Conservation (phyloP, 495 filamentous ascomycete species). For the Echria macrotheca region DNA sequence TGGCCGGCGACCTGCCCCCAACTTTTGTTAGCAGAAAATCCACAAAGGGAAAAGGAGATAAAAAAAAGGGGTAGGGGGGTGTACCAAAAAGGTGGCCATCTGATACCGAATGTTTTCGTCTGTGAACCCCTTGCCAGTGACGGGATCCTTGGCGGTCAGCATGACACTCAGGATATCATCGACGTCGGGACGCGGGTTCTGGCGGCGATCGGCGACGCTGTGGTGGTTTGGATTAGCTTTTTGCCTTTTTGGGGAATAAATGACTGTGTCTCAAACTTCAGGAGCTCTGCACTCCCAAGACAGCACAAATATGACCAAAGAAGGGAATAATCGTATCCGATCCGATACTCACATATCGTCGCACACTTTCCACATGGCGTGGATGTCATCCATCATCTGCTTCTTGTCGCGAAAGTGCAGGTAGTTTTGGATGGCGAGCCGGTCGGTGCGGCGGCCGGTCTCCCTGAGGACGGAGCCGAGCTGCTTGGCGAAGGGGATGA, state of each 20-base stretch:
- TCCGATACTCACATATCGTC: no score
- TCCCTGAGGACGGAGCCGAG: constrained; percentile 49
- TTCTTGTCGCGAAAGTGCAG: constrained; percentile 41
- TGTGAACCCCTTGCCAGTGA: constrained; percentile 51
- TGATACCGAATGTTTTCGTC: constrained; percentile 54
- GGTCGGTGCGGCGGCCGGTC: constrained; percentile 38
- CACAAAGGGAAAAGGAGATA: constrained; percentile 5
- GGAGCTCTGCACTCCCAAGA: no score
- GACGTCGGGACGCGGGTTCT: constrained; percentile 45
- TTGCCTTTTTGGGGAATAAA: no score
- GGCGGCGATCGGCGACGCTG: constrained; percentile 46
- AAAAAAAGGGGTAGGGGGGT: no score
- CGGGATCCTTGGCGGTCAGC: constrained; percentile 51
- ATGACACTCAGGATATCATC: constrained; percentile 61
- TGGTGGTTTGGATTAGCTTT: no score
- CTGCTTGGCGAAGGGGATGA: constrained; percentile 53
- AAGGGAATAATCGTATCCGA: no score
- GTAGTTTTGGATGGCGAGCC: constrained; percentile 41
- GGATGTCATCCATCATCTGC: constrained; percentile 48
- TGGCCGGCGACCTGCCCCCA: constrained; percentile 38
- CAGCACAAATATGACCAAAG: no score
- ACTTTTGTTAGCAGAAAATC: not conserved
- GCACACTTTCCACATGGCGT: constrained; percentile 45
- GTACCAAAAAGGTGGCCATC: constrained; percentile 58
- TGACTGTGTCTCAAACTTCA: no score